Conservation (phyloP, 176 grass and related monocot species). For the Zizania latifolia region DNA sequence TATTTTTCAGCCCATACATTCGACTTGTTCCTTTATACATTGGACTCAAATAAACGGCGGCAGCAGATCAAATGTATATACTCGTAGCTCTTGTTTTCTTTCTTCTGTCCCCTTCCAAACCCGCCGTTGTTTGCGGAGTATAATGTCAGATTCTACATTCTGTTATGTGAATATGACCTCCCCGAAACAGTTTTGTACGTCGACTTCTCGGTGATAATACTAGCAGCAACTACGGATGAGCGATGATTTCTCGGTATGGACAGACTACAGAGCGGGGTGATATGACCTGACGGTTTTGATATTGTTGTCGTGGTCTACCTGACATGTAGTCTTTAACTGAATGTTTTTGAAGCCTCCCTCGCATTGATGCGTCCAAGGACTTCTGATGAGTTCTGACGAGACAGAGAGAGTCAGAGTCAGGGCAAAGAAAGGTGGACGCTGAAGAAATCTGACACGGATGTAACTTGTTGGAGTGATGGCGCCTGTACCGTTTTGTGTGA, state of each 20-base stretch:
- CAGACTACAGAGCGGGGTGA: background rate
- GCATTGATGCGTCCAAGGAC: background rate
- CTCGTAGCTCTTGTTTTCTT: background rate
- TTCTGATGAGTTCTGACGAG: background rate
- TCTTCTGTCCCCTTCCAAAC: background rate
- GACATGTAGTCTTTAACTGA: background rate
- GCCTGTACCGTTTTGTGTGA: background rate
- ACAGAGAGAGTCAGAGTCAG: background rate
- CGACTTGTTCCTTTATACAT: conserved; percentile 8
- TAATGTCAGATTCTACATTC: background rate
- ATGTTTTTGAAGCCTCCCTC: background rate
- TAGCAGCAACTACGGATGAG: background rate
- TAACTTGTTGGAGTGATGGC: background rate
- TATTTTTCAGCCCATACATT: conserved; percentile 13
- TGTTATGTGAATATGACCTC: conserved; percentile 26
- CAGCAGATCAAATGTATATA: conserved; percentile 40
- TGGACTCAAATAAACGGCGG: conserved; percentile 27
- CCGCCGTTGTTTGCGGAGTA: background rate
- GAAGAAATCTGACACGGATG: background rate
- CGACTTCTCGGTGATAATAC: background rate
- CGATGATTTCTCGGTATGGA: background rate
- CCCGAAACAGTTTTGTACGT: conserved; percentile 31
- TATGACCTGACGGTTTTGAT: conserved; percentile 17
- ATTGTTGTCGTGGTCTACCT: background rate
- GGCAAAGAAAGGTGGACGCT: background rate